Base-by-base conservation (phyloP, 148 eudicot species). In the Vaccinium corymbosum region DNA sequence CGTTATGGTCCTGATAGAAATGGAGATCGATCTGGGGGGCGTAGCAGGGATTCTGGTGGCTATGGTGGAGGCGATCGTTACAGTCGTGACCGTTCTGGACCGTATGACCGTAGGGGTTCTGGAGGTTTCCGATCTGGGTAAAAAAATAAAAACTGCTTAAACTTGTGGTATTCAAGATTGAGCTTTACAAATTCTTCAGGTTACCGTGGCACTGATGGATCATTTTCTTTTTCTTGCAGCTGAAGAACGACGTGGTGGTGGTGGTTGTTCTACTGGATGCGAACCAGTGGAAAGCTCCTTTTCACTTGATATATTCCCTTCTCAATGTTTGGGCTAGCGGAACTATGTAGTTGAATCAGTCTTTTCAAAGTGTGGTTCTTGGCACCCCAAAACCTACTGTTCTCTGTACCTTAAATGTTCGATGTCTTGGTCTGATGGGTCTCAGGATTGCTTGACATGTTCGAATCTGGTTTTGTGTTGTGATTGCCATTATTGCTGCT, bases 51-150 rank as follows among this genome's bases (percentile, higher is more conserved):
- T 83, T 84, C 89, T 85, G 95, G 95, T 84, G 89, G 98, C 74
- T 88, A 90, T 87, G 97, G 98, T 57, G 92, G 94, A 79, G 85
- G 91, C 77, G 98, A 95, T 48, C 88, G 92, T 49, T 92, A 90
- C 77, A 83, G 83, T 62, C 98, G 98, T 90, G 98, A 95, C 80
- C 98, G 99, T 78, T 87, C 95, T 85, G 98, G 98, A 51, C 98
- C 98, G 3, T 95, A 95, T 84, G 97, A 94, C 19, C 94, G 98
- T 50, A 89, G 93, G 48, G 85, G 87, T 22, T 78, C 90, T 61
- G 94, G 97, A 76, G 88, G 89, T 17, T 91, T 83, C 84, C 91
- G 93, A 74, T 90, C 81, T 85, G 70, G 85, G 52, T 83, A 85
- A 74, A 51, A n/a, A 61, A 20, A 6, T 3, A 61, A 1, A 49